Percentiles rank a stretch among this genome's conserved stretches.
Evolutionary conservation across 495 filamentous ascomycete genomes (phyloP).

Genomic region (Gamarada debralockiae): DNA sequence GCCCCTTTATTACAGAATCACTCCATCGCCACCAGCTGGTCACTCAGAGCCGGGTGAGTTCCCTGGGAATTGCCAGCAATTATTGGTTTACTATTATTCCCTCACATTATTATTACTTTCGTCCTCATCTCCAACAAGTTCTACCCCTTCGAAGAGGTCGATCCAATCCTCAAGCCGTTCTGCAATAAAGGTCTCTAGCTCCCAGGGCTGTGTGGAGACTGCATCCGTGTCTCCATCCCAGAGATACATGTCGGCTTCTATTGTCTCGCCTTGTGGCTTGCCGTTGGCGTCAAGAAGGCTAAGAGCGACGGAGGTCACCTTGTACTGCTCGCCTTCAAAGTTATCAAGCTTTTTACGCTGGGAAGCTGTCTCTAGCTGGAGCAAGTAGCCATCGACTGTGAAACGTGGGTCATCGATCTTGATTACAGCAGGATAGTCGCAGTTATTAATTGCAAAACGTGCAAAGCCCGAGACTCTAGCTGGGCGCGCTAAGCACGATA

Average conservation of each 20-base stretch:
- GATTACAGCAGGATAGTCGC: background rate
- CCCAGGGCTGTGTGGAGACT: background rate
- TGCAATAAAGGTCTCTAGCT: background rate
- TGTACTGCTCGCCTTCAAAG: background rate
- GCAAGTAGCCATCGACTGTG: background rate
- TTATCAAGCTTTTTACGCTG: background rate
- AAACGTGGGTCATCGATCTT: background rate
- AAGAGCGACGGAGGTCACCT: background rate
- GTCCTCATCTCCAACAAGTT: background rate
- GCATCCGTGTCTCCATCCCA: background rate
- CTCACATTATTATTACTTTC: no score
- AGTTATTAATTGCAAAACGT: background rate
- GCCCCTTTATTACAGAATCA: no score
- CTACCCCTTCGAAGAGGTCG: background rate
- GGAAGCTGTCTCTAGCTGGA: background rate
- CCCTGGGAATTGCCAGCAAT: no score
- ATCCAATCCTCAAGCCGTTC: background rate
- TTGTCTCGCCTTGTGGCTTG: background rate
- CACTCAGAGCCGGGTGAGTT: no score
- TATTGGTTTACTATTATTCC: no score
- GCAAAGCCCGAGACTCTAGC: background rate
- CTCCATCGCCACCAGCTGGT: no score
- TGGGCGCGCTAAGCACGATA: background rate
- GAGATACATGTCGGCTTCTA: background rate
- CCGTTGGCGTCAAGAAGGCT: background rate